Base-by-base conservation (phyloP, 306 rosid species). In the Quercus berberidifolia region DNA sequence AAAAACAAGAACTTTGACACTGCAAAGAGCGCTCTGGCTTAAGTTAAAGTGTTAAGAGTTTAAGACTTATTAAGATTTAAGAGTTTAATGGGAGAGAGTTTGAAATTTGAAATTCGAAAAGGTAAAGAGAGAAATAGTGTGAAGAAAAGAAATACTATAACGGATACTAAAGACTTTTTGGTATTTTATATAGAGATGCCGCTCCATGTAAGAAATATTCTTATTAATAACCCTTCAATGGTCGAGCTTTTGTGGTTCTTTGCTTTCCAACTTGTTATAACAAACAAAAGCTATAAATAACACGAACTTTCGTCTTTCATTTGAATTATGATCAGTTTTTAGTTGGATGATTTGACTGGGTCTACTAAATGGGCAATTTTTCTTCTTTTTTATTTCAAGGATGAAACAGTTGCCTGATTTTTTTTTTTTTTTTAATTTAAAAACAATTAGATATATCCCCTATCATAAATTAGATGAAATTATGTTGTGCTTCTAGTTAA, bases 41-140 rank as follows among this genome's bases (percentile, higher is more conserved):
- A 43, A 80, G 73, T 77, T 41, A 41, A 41, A 41, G 46, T 41
- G 46, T 41, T 0, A 41, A 41, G 46, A 41, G 46, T 8, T 35
- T 41, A 41, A 41, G 46, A 41, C 46, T 41, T 41, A 41, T 7
- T 41, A 41, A 41, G 11, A 41, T 41, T 41, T 41, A 46, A 59
- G 4, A 30, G 69, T 63, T 49, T 21, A 30, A 1, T 10, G 79
- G 26, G 64, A 68, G 79, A 83, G 83, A 9, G 55, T 77, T 68
- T 68, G 73, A 79, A 70, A 76, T 89, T 91, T 88, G 92, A 89
- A 91, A 86, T 89, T 89, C 88, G 88, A 89, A 88, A 26, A 74
- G n/a, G 43, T 7, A 2, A 41, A 41, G 11, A 1, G 46, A 80
- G 70, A 5, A 76, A 77, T 71, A 38, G 75, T 49, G 54, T 49